phyloP scores from a whole-genome alignment of 345 rosid genomes.

The Stellera chamaejasme region DNA sequence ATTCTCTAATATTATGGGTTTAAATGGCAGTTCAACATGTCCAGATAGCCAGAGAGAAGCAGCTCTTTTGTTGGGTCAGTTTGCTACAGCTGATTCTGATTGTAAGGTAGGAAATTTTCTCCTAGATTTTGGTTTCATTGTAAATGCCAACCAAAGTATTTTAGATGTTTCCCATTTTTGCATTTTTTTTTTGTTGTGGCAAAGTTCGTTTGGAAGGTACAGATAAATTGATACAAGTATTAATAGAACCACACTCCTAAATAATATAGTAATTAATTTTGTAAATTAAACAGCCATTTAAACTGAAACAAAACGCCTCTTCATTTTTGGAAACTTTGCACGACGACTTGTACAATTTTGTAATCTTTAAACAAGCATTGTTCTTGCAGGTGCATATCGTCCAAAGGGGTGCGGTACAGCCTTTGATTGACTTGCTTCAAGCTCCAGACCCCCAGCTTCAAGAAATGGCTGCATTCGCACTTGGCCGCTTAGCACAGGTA shows the following conservation, averaged over 20 bases:
- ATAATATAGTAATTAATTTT: too few relatives aligned
- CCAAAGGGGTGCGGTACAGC: conserved; percentile 67
- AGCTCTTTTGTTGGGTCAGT: conserved; percentile 69
- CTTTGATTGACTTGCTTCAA: conserved; percentile 63
- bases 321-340: not conserved
- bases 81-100: conserved; percentile 72
- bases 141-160: not conserved
- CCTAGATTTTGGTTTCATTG: not conserved
- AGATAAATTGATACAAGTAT: too few relatives aligned
- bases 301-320: not conserved
- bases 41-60: conserved; percentile 75
- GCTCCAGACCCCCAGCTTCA: conserved; percentile 52
- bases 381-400: conserved; percentile 65
- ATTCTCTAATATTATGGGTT: conserved; percentile 1
- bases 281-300: too few relatives aligned
- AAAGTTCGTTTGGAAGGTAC: too few relatives aligned
- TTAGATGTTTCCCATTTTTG: not conserved
- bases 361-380: not conserved
- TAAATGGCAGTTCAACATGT: conserved; percentile 46
- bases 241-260: too few relatives aligned
- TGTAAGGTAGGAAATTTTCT: conserved; percentile 45
- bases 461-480: conserved; percentile 82
- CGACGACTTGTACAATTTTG: not conserved
- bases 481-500: conserved; percentile 85
- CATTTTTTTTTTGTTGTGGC: too few relatives aligned